phyloP scores from a whole-genome alignment of 106 monocot species.

The Iris macrosiphon region DNA sequence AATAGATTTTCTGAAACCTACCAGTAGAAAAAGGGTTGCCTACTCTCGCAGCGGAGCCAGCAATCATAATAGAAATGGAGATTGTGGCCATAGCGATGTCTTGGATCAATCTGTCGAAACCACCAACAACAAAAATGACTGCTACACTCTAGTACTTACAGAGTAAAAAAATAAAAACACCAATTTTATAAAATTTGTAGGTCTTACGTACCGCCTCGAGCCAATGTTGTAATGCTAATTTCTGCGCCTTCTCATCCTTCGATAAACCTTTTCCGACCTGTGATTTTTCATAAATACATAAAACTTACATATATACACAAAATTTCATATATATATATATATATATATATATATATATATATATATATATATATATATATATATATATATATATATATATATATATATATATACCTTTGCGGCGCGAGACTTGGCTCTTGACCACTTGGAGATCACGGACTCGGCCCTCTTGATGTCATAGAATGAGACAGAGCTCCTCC shows the following conservation, averaged over 20 bases:
- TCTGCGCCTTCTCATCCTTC: conserved; percentile 80
- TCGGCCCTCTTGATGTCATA: conserved; percentile 70
- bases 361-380: no score
- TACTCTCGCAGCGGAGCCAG: conserved; percentile 89
- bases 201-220: conserved; percentile 88
- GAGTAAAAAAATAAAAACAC: no score
- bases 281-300: not conserved
- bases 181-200: no score
- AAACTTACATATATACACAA: no score
- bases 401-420: conserved; percentile 97
- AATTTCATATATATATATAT: no score
- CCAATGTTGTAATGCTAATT: conserved; percentile 95
- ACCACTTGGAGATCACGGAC: conserved; percentile 76
- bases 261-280: conserved; percentile 96
- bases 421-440: conserved; percentile 75
- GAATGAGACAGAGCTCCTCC: conserved; percentile 74
- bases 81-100: conserved; percentile 95
- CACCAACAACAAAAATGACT: no score
- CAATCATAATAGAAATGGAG: conserved; percentile 78
- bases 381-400: no score
- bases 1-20: no score
- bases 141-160: no score
- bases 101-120: conserved; percentile 70
- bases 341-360: no score
- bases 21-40: conserved; percentile 96